Evolutionary conservation across 2,329 filamentous ascomycete species (phyloP).

Genomic region (Capronia coronata): DNA sequence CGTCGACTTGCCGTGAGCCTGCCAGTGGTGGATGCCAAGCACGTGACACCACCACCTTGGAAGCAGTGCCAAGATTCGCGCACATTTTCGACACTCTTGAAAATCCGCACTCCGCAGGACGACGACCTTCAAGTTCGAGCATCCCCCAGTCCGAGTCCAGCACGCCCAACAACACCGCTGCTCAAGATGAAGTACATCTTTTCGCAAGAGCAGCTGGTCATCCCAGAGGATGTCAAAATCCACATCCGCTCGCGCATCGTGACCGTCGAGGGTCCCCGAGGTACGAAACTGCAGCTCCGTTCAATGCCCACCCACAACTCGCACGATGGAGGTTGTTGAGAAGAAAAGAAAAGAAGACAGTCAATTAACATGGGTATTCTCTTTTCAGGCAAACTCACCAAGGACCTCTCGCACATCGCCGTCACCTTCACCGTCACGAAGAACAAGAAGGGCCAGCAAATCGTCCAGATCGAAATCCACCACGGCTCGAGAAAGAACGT

Average conservation of each 20-base stretch:
- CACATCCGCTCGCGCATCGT: constrained; percentile 93
- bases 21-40: background rate
- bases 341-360: background rate
- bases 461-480: constrained; percentile 97
- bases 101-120: background rate
- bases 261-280: constrained; percentile 94
- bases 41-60: background rate
- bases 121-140: constrained; percentile 4
- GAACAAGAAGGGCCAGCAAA: constrained; percentile 42
- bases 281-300: constrained; percentile 42
- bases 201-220: constrained; percentile 88
- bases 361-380: constrained; percentile 14
- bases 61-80: constrained; percentile 7
- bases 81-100: constrained; percentile 3
- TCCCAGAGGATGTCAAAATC: constrained; percentile 98
- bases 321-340: background rate
- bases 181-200: constrained; percentile 99
- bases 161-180: constrained; percentile 33
- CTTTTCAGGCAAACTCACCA: constrained; percentile 75
- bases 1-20: no score
- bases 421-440: constrained; percentile 90
- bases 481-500: constrained; percentile 97
- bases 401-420: constrained; percentile 93
- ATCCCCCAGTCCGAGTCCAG: no score
- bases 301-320: background rate